Conservation (phyloP, 352 stramenopile species). For the Phytophthora syringae region DNA sequence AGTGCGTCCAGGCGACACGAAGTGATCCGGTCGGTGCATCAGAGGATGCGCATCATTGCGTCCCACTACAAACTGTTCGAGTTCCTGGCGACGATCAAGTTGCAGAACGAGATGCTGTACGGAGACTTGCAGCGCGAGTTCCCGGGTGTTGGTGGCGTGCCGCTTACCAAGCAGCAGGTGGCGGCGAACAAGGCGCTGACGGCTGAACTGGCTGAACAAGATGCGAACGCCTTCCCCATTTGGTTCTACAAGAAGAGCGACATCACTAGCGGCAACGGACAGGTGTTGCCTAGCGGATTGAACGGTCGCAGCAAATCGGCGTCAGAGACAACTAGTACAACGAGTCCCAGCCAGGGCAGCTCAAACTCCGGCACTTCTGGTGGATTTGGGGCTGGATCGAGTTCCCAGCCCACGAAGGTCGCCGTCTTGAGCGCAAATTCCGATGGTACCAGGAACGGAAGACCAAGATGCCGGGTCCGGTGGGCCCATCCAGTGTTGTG, state of each 20-base stretch:
- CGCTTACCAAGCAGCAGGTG: conserved; percentile 50
- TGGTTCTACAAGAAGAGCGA: conserved; percentile 86
- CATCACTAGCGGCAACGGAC: conserved; percentile 40
- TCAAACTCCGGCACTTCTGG: conserved; percentile 21
- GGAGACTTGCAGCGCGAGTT: conserved; percentile 63
- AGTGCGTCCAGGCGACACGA: conserved; percentile 58
- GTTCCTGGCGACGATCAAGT: conserved; percentile 83
- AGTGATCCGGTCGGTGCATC: conserved; percentile 74
- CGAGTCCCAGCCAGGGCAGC: conserved; percentile 5
- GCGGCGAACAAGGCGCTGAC: conserved; percentile 47
- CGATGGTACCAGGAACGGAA: conserved; percentile 73
- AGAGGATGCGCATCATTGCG: conserved; percentile 74
- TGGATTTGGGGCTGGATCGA: conserved; percentile 66
- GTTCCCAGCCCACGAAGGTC: conserved; percentile 76
- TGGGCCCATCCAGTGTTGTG: conserved; percentile 57
- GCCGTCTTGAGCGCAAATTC: conserved; percentile 71
- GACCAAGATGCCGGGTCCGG: conserved; percentile 36
- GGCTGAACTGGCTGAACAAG: conserved; percentile 53
- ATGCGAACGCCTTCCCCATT: conserved; percentile 70
- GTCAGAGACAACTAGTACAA: conserved; percentile 9
- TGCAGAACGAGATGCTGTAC: conserved; percentile 89
- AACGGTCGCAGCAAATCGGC: conserved; percentile 24
- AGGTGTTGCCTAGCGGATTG: conserved; percentile 40
- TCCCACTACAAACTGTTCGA: conserved; percentile 85
- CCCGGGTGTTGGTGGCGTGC: conserved; percentile 54